These are phyloP conservation scores for Tetrapisispora arboricola DNA, from an alignment of 805 yeast genomes.

Conservation along the genomic window DNA sequence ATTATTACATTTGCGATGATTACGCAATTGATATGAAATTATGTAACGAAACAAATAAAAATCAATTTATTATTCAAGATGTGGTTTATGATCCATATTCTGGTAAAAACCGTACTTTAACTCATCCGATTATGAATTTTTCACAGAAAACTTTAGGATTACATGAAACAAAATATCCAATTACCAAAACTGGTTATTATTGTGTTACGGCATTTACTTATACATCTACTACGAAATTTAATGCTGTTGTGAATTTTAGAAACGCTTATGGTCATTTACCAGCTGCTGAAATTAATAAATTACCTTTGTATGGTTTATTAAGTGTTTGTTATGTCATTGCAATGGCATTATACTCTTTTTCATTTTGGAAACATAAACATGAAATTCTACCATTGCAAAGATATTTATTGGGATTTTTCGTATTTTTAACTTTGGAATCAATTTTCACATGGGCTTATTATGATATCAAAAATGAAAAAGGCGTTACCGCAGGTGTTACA, in stretches of 20 bases:
- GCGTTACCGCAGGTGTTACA: slow-evolving; percentile 46
- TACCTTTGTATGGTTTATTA: slow-evolving; percentile 78
- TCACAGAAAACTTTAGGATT: slow-evolving; percentile 48
- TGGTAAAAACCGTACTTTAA: slow-evolving; percentile 43
- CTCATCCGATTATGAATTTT: slow-evolving; percentile 46
- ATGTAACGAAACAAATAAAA: slow-evolving; percentile 47
- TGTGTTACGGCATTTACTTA: slow-evolving; percentile 69
- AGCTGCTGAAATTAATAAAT: slow-evolving; percentile 84
- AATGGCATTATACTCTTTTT: slow-evolving; percentile 73
- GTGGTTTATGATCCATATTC: slow-evolving; percentile 34
- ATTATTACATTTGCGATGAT: slow-evolving; percentile 67
- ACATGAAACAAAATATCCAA: slow-evolving; percentile 50
- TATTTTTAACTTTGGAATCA: slow-evolving; percentile 74
- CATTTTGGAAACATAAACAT: slow-evolving; percentile 73
- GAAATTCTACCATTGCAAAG: slow-evolving; percentile 85
- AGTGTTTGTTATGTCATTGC: slow-evolving; percentile 77
- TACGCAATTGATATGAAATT: slow-evolving; percentile 43
- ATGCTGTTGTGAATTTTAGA: slow-evolving; percentile 69
- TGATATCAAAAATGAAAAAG: slow-evolving; percentile 64
- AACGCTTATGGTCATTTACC: slow-evolving; percentile 86
- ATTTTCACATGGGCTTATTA: slow-evolving; percentile 86
- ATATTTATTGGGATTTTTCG: slow-evolving; percentile 77
- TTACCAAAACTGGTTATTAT: slow-evolving; percentile 77
- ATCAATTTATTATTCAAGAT: slow-evolving; percentile 50
- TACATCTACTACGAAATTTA: slow-evolving; percentile 35